A percentile compares a stretch with the other conserved stretches of the same genome.
phyloP scores from a whole-genome alignment of 2,329 filamentous ascomycete genomes.

The Fusarium duplospermum region DNA sequence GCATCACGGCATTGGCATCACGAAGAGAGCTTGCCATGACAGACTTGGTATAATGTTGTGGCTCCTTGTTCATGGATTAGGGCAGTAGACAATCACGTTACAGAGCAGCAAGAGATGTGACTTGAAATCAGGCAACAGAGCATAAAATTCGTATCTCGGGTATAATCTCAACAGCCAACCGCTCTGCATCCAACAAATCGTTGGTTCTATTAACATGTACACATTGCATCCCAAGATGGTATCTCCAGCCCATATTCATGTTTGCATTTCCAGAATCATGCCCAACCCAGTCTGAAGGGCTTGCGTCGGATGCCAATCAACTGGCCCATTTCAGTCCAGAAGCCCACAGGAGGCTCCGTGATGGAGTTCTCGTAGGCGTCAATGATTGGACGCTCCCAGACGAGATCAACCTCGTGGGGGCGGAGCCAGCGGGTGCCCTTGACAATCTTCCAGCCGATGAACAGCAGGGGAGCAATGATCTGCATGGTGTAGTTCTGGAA shows the following conservation, averaged over 20 bases:
- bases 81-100: not conserved
- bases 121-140: constrained; percentile 3
- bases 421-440: constrained; percentile 67
- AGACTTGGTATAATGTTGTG: not conserved
- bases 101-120: not conserved
- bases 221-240: constrained; percentile 11
- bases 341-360: constrained; percentile 59
- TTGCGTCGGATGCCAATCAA: constrained; percentile 28
- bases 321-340: constrained; percentile 65
- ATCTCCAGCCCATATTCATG: constrained; percentile 9
- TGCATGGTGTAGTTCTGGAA: constrained; percentile 69
- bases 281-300: constrained; percentile 8
- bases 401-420: constrained; percentile 67
- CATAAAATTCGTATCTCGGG: constrained; percentile 34
- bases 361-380: constrained; percentile 68
- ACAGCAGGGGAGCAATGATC: constrained; percentile 64
- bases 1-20: not conserved
- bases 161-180: constrained; percentile 39
- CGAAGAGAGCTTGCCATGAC: not conserved
- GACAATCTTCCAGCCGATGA: constrained; percentile 71
- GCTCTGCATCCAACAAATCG: constrained; percentile 15
- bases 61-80: too few relatives aligned
- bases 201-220: constrained; percentile 28
- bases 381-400: constrained; percentile 70
- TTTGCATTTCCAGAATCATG: not conserved